Conservation (phyloP, 345 rosid genomes). For the Turritis glabra region DNA sequence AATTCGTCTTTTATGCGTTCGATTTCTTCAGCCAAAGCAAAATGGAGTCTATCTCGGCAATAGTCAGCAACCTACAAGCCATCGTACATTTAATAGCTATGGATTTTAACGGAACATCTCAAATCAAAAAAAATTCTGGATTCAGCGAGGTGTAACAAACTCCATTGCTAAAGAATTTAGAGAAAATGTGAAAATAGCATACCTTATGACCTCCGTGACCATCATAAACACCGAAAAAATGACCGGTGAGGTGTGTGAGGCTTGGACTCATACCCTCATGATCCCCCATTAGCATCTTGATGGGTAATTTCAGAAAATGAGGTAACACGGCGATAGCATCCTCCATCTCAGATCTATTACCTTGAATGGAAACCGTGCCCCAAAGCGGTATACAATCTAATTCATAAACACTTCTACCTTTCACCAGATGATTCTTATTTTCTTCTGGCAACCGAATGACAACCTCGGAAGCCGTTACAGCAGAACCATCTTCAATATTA, state of each 20-base stretch:
- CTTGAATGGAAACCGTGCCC: conserved; percentile 81
- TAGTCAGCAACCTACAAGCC: conserved; percentile 79
- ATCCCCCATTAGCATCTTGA: conserved; percentile 72
- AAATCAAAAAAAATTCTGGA: background rate
- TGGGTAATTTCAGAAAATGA: conserved; percentile 61
- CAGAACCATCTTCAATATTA: conserved; percentile 41
- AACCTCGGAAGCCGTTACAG: conserved; percentile 55
- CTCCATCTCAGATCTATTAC: conserved; percentile 98
- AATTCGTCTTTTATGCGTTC: conserved; percentile 46
- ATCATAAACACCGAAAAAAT: conserved; percentile 94
- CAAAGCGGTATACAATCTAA: conserved; percentile 86
- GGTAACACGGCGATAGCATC: conserved; percentile 78
- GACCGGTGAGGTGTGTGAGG: conserved; percentile 65
- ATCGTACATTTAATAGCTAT: background rate
- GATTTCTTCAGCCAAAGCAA: conserved; percentile 71
- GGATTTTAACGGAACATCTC: background rate
- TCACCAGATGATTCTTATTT: conserved; percentile 43
- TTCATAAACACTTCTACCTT: conserved; percentile 78
- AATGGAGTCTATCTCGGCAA: conserved; percentile 72
- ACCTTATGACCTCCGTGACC: conserved; percentile 99
- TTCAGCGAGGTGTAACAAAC: conserved; percentile 3
- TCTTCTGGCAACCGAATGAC: conserved; percentile 62
- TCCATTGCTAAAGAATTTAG: background rate
- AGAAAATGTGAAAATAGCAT: conserved; percentile 1
- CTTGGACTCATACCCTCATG: conserved; percentile 58